Percentiles rank a stretch among this genome's conserved stretches.
Conservation (phyloP, 1,139 yeast species). For the Candida albicans region DNA sequence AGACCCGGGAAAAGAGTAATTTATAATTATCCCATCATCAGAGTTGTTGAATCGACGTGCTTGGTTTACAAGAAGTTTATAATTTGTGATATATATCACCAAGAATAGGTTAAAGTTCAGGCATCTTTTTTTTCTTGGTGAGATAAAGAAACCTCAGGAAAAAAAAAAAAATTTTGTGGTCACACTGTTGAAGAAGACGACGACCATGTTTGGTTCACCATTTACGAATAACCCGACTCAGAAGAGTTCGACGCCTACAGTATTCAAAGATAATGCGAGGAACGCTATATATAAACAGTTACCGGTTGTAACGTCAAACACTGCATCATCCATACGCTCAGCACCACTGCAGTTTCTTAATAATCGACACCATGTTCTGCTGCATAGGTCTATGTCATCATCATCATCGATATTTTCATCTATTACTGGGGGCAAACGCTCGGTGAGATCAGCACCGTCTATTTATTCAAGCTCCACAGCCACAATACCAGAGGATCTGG, state of each 20-base stretch:
- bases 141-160: too few relatives aligned
- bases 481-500: constrained; percentile 50
- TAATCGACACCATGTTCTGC: constrained; percentile 16
- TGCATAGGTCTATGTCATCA: constrained; percentile 15
- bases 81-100: too few relatives aligned
- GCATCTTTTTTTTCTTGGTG: too few relatives aligned
- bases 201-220: constrained; percentile 41
- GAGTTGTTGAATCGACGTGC: too few relatives aligned
- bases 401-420: constrained; percentile 20
- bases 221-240: constrained; percentile 32
- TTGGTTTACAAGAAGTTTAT: too few relatives aligned
- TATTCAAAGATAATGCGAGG: constrained; percentile 47
- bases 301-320: constrained; percentile 28
- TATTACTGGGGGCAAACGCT: constrained; percentile 38
- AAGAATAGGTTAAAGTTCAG: too few relatives aligned
- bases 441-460: constrained; percentile 47
- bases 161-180: not conserved
- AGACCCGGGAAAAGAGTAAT: too few relatives aligned
- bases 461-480: constrained; percentile 45
- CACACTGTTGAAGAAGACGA: not conserved
- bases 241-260: constrained; percentile 38
- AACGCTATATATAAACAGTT: constrained; percentile 48
- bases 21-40: too few relatives aligned
- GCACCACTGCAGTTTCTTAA: constrained; percentile 31
- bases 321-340: constrained; percentile 31